A percentile compares a stretch with the other conserved stretches of the same genome.
These are phyloP conservation scores for Conidiobolus incongruus DNA, from an alignment of 371 early-diverging fungal genomes.

Conservation along the genomic window DNA sequence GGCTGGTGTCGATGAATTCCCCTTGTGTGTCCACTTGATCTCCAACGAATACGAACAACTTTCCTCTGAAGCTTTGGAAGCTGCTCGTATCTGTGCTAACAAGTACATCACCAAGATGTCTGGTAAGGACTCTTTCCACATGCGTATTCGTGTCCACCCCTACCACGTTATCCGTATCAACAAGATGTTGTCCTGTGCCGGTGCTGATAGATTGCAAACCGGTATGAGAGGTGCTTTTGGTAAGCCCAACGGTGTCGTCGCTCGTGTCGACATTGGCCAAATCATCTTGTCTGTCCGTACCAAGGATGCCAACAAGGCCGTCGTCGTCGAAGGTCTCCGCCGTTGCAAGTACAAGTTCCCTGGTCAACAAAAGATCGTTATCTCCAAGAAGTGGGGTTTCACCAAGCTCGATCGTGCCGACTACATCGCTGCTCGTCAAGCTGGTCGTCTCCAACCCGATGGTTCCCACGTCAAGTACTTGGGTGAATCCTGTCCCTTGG, in stretches of 20 bases:
- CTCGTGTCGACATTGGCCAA: conserved; percentile 99
- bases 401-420: conserved; percentile 93
- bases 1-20: conserved; percentile 97
- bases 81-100: conserved; percentile 98
- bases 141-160: conserved; percentile 98
- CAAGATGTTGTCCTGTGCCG: conserved; percentile 99
- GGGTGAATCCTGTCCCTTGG: conserved; percentile 69
- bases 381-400: conserved; percentile 99
- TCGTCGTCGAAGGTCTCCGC: conserved; percentile 95
- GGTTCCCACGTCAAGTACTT: conserved; percentile 97
- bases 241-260: conserved; percentile 97
- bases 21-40: conserved; percentile 89
- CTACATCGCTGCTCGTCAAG: conserved; percentile 56
- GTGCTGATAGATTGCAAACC: conserved; percentile 99
- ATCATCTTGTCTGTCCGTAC: conserved; percentile 95
- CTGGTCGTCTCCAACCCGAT: conserved; percentile 74
- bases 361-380: conserved; percentile 96
- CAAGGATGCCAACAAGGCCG: conserved; percentile 88
- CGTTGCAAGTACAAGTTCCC: conserved; percentile 99
- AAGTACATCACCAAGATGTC: conserved; percentile 97
- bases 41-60: conserved; percentile 99
- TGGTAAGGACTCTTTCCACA: conserved; percentile 99
- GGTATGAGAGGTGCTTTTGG: conserved; percentile 99
- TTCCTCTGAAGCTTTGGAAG: conserved; percentile 98
- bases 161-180: conserved; percentile 99